Evolutionary conservation across 768 basidiomycete genomes (phyloP), one percentile per base, ranked within the genome.

Genomic region (Termitomyces sp.): DNA sequence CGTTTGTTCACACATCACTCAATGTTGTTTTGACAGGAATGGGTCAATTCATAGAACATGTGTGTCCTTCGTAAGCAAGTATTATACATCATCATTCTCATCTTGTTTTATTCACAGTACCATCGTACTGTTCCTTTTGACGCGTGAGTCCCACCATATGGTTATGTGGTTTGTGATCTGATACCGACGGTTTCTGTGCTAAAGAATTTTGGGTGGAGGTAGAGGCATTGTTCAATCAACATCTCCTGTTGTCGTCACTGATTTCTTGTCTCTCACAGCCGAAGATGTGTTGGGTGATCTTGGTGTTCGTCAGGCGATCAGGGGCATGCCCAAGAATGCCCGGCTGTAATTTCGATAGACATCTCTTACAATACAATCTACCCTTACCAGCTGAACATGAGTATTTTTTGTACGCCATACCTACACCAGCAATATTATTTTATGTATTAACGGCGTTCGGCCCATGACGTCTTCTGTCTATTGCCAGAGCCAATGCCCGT

Each of bases 211-310:
- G 24, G 89, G 90, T 58, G 89, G 88, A 79, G 76, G 77, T 78
- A 60, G 50, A 56, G 58, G 46, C 11, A 19, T 38, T 22, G 9
- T 38, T 48, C 12, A 59, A n/a, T 34, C 12, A 14, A n/a, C 44
- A 38, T 45, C 26, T 11, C 12, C 10, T 0, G 14, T 17, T 8
- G 26, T 21, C 32, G 41, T 30, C 46, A 17, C 41, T 43, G 55
- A 41, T 64, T 51, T 51, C 57, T 46, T 5, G 3, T 24, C 42
- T 47, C 45, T 45, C 56, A 9, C 53, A 77, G 87, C 88, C 57
- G 87, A 90, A 67, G 88, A 90, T 60, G 90, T 92, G 10, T 71
- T 93, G 54, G 84, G 83, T 17, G 90, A 93, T 64, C 75, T 93
- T 28, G 90, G 91, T 46, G 89, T 91, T 9, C 78, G 90, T 46